These are phyloP conservation scores for Eutypa lata DNA, from an alignment of 2,329 filamentous ascomycete genomes.

Conservation along the genomic window DNA sequence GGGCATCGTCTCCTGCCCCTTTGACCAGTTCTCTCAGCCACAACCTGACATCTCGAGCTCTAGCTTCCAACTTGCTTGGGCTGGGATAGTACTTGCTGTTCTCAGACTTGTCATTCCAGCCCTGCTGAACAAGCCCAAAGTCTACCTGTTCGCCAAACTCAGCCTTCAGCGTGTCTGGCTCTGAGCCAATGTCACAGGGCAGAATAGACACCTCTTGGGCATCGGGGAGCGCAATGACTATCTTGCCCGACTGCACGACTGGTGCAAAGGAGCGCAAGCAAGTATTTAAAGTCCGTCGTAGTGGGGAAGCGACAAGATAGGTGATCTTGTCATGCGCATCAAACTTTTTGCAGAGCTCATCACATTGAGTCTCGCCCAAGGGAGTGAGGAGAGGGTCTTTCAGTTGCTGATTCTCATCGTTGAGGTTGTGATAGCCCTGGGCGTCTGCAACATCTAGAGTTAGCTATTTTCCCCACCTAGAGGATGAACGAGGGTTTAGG, in stretches of 20 bases:
- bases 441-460: no score
- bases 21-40: conserved; percentile 50
- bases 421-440: conserved; percentile 79
- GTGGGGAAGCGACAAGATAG: conserved; percentile 72
- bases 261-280: conserved; percentile 66
- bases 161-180: conserved; percentile 47
- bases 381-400: conserved; percentile 77
- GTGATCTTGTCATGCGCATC: conserved; percentile 63
- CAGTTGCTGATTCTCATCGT: conserved; percentile 63
- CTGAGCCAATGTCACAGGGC: conserved; percentile 73
- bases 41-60: conserved; percentile 59
- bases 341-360: conserved; percentile 58
- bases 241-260: conserved; percentile 41
- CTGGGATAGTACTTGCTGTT: conserved; percentile 44
- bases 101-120: conserved; percentile 68
- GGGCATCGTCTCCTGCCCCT: conserved; percentile 45
- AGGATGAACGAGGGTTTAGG: no score
- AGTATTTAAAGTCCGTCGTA: conserved; percentile 79
- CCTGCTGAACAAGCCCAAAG: conserved; percentile 54
- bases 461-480: no score
- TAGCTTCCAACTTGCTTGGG: conserved; percentile 51
- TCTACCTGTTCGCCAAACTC: conserved; percentile 66
- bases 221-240: conserved; percentile 66
- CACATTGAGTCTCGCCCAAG: conserved; percentile 74
- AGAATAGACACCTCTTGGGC: conserved; percentile 74